phyloP scores from a whole-genome alignment of 345 rosid species.

The Luvunga scandens region DNA sequence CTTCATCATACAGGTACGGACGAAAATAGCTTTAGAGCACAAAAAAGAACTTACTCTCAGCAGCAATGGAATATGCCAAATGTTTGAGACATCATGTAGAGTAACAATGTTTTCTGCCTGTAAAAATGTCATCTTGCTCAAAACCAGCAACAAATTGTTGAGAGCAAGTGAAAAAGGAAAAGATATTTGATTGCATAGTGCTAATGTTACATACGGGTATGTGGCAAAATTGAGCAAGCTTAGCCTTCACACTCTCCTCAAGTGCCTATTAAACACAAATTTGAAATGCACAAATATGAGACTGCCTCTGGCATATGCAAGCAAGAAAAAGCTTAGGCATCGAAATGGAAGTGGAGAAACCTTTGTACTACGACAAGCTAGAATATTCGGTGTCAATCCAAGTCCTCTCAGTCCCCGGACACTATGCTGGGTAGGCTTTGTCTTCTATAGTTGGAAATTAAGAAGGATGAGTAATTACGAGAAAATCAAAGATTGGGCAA shows the following conservation, averaged over 20 bases:
- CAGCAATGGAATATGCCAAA: constrained; percentile 92
- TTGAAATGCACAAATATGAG: constrained; percentile 10
- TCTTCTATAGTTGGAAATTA: constrained; percentile 51
- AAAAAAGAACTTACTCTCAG: constrained; percentile 51
- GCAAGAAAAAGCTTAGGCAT: not conserved
- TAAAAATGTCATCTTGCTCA: constrained; percentile 12
- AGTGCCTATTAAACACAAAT: constrained; percentile 58
- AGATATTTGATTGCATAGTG: constrained; percentile 6
- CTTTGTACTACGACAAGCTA: constrained; percentile 96
- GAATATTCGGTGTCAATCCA: constrained; percentile 83
- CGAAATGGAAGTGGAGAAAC: constrained; percentile 29
- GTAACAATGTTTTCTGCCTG: constrained; percentile 83
- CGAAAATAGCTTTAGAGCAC: not conserved
- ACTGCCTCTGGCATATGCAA: not conserved
- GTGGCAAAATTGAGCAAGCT: constrained; percentile 93
- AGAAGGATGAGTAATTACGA: not conserved
- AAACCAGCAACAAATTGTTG: not conserved
- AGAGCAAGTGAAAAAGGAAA: not conserved
- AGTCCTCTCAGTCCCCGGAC: constrained; percentile 87
- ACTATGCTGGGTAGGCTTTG: constrained; percentile 99
- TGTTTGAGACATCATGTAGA: constrained; percentile 83
- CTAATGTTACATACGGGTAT: constrained; percentile 56
- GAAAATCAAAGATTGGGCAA: not conserved
- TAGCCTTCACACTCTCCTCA: constrained; percentile 70
- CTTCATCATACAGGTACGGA: not conserved